Conservation (phyloP, 2,329 filamentous ascomycete species). For the Colletotrichum sp. region DNA sequence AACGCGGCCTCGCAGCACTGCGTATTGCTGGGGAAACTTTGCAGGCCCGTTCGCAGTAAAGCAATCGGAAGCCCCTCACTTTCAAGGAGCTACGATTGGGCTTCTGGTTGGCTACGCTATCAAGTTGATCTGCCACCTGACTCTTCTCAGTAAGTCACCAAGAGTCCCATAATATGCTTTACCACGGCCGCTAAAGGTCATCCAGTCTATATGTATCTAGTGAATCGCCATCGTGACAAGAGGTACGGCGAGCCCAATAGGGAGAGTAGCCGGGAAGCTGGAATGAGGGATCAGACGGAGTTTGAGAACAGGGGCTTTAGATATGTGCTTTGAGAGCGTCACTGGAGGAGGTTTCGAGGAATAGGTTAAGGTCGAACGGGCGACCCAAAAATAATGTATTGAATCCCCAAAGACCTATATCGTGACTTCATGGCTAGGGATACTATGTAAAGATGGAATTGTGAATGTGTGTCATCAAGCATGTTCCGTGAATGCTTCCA, state of each 20-base stretch:
- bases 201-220: neutral
- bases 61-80: neutral
- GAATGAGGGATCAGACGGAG: slow-evolving; percentile 45
- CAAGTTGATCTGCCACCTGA: neutral
- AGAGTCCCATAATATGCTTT: accelerated
- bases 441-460: accelerated
- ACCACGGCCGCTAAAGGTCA: neutral
- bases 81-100: neutral
- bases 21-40: neutral
- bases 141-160: neutral
- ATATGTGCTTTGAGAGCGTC: slow-evolving; percentile 41
- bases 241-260: slow-evolving; percentile 38
- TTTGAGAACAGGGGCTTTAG: slow-evolving; percentile 48
- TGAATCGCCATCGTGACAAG: neutral
- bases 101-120: neutral
- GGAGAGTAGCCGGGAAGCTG: slow-evolving; percentile 37
- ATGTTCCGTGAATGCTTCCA: neutral
- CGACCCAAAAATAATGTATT: neutral
- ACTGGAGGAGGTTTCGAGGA: too few relatives aligned
- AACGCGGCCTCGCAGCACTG: neutral
- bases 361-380: too few relatives aligned
- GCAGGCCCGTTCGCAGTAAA: neutral
- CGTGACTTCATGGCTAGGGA: accelerated
- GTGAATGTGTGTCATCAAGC: too few relatives aligned
- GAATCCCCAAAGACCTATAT: accelerated